A percentile compares a stretch with the other conserved stretches of the same genome.
Conservation (phyloP, 2,329 filamentous ascomycete genomes). For the Sarocladium brachiariae region DNA sequence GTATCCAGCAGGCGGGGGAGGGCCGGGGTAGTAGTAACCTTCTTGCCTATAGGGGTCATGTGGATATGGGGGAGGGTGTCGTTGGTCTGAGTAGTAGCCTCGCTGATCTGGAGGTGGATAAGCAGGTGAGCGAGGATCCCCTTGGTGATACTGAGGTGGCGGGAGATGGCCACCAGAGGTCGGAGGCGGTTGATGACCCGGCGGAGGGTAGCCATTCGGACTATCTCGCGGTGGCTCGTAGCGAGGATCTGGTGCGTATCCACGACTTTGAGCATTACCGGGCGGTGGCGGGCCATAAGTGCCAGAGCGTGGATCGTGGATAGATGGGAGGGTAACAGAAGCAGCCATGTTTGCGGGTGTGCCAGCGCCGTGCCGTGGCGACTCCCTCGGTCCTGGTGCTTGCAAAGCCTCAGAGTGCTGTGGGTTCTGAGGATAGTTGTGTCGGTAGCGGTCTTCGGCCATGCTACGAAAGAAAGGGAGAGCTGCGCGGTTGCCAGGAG, state of each 20-base stretch:
- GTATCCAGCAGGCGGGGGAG: slow-evolving; percentile 20
- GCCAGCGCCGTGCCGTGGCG: slow-evolving; percentile 12
- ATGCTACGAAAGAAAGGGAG: slow-evolving; percentile 24
- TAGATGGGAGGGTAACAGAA: slow-evolving; percentile 41
- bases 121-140: slow-evolving; percentile 25
- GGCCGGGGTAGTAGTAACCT: slow-evolving; percentile 27
- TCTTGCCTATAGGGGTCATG: slow-evolving; percentile 27
- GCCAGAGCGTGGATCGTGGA: slow-evolving; percentile 37
- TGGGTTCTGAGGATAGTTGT: slow-evolving; percentile 27
- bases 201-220: slow-evolving; percentile 39
- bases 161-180: slow-evolving; percentile 24
- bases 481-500: slow-evolving; percentile 1
- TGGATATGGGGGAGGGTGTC: slow-evolving; percentile 21
- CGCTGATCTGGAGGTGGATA: slow-evolving; percentile 36
- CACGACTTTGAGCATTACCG: slow-evolving; percentile 21
- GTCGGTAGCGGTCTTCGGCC: slow-evolving; percentile 32
- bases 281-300: slow-evolving; percentile 26
- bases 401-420: neutral
- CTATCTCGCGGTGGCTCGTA: slow-evolving; percentile 36
- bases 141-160: slow-evolving; percentile 28
- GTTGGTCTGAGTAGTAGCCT: slow-evolving; percentile 29
- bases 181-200: slow-evolving; percentile 17
- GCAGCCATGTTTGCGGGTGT: slow-evolving; percentile 33
- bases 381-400: neutral
- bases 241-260: slow-evolving; percentile 27